Percentiles rank a stretch among this genome's conserved stretches.
These are phyloP conservation scores for Hypoxylon sp. DNA, from an alignment of 2,329 filamentous ascomycete genomes.

Conservation along the genomic window DNA sequence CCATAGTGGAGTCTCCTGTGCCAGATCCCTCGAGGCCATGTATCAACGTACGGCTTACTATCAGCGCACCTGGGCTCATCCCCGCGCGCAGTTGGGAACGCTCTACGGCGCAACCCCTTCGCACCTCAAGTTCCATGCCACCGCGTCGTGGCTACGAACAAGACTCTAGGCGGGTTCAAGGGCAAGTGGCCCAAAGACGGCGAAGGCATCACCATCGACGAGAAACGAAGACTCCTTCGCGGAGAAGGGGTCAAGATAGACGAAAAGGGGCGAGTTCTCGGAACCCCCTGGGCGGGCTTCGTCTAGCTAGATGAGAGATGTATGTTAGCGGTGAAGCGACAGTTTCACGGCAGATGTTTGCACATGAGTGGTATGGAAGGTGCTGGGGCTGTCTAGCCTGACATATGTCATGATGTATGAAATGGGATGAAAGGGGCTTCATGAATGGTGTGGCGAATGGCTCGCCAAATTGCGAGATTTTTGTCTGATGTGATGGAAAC, in stretches of 20 bases:
- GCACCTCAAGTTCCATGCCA: conserved; percentile 84
- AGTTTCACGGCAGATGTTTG: too few relatives aligned
- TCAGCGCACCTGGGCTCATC: conserved; percentile 65
- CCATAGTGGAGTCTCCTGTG: conserved; percentile 76
- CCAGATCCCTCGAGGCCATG: conserved; percentile 81
- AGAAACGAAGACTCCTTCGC: conserved; percentile 74
- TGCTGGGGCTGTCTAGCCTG: not conserved
- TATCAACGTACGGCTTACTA: conserved; percentile 84
- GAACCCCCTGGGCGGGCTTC: conserved; percentile 67
- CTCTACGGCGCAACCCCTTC: conserved; percentile 82
- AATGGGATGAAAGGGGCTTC: not conserved
- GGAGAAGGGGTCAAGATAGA: conserved; percentile 77
- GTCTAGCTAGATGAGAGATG: conserved; percentile 31
- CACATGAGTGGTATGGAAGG: not conserved
- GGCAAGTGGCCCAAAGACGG: conserved; percentile 75
- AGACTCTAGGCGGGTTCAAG: conserved; percentile 79
- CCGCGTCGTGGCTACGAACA: conserved; percentile 81
- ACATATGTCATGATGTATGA: not conserved
- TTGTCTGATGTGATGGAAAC: not conserved
- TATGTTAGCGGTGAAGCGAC: too few relatives aligned
- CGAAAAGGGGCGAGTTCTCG: conserved; percentile 71
- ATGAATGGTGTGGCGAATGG: not conserved
- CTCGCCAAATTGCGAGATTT: not conserved
- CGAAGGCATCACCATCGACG: conserved; percentile 73
- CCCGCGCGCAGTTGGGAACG: conserved; percentile 58